Conservation (phyloP, 176 grass and related monocot species). For the Dactylis glomerata region DNA sequence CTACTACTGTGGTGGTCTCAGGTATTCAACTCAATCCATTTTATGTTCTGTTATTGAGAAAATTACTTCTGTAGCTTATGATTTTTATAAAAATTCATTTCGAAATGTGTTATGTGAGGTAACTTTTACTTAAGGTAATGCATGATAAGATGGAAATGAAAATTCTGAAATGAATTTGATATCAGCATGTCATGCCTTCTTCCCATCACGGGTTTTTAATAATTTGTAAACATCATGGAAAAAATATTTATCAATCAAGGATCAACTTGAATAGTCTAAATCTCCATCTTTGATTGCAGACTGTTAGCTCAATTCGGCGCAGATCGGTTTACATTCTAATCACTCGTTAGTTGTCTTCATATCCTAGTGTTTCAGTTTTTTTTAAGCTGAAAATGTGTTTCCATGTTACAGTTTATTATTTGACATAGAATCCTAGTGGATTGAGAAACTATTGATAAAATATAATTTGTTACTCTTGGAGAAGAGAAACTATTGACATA, state of each 20-base stretch:
- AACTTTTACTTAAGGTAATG: slow-evolving; percentile 19
- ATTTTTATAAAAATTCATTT: background rate
- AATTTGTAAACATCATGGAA: background rate
- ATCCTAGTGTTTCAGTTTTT: background rate
- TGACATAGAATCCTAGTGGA: background rate
- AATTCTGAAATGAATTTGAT: slow-evolving; percentile 9
- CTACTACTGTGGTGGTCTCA: slow-evolving; percentile 97
- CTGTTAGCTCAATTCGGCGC: background rate
- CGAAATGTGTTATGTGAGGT: background rate
- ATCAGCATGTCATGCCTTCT: background rate
- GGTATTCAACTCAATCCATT: slow-evolving; percentile 46
- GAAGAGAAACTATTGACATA: too few species aligned
- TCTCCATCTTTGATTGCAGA: background rate
- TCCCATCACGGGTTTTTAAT: background rate
- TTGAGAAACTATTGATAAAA: background rate
- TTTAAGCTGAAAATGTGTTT: too few species aligned
- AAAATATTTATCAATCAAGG: background rate
- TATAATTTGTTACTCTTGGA: background rate
- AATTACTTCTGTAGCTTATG: background rate
- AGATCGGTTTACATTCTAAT: background rate
- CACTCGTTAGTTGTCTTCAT: background rate
- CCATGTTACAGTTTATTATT: background rate
- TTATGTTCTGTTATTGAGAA: background rate
- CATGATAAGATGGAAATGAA: background rate
- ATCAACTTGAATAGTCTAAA: background rate